A percentile compares a stretch with the other conserved stretches of the same genome.
Evolutionary conservation across 2,329 filamentous ascomycete genomes (phyloP).

Genomic region (Colletotrichum sp.): DNA sequence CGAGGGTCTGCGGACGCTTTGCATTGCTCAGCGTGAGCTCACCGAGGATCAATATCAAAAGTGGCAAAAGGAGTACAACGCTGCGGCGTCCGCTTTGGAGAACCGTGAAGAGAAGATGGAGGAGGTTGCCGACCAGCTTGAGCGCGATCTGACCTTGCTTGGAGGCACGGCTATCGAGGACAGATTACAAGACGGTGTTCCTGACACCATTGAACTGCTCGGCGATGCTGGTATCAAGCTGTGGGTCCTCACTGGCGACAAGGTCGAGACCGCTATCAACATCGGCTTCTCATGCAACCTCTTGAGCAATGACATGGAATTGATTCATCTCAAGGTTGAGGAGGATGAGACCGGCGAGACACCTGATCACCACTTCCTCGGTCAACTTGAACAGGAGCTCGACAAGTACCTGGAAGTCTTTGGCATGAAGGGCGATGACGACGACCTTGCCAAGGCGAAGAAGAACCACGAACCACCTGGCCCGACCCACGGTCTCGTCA

Average conservation of each 20-base stretch:
- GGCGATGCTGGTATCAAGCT: constrained; percentile 96
- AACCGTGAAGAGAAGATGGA: constrained; percentile 94
- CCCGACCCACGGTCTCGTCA: constrained; percentile 89
- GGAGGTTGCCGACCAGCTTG: constrained; percentile 85
- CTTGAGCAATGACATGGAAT: constrained; percentile 96
- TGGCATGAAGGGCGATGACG: constrained; percentile 80
- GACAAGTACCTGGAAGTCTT: constrained; percentile 77
- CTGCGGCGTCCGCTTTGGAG: constrained; percentile 82
- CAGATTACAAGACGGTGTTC: constrained; percentile 93
- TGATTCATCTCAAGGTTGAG: constrained; percentile 86
- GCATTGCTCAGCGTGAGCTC: constrained; percentile 85
- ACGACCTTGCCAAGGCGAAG: constrained; percentile 80
- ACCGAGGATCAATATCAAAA: constrained; percentile 80
- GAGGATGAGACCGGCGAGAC: constrained; percentile 67
- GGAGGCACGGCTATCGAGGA: constrained; percentile 98
- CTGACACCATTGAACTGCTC: constrained; percentile 90
- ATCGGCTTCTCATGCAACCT: constrained; percentile 99
- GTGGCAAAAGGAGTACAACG: constrained; percentile 88
- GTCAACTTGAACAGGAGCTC: constrained; percentile 71
- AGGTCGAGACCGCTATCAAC: constrained; percentile 99
- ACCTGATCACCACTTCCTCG: constrained; percentile 54
- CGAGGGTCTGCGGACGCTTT: constrained; percentile 92
- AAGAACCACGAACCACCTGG: constrained; percentile 85
- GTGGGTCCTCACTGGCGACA: constrained; percentile 98
- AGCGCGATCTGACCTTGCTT: constrained; percentile 85